A percentile compares a stretch with the other conserved stretches of the same genome.
Conservation (phyloP, 176 grass and related monocot genomes). For the Carex cristatella region DNA sequence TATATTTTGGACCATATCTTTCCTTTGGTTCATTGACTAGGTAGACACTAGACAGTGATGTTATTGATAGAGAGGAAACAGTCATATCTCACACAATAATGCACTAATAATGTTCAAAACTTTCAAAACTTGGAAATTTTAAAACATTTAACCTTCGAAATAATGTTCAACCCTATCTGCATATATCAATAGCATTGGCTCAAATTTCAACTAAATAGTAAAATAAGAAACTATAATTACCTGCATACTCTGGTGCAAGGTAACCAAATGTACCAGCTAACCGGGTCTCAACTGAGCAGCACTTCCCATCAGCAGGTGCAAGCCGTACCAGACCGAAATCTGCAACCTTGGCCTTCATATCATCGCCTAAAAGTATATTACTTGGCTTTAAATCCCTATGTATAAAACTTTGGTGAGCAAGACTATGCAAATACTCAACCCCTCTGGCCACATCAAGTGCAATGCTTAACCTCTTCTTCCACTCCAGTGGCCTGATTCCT, state of each 20-base stretch:
- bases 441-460: slow-evolving; percentile 93
- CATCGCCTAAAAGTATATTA: slow-evolving; percentile 90
- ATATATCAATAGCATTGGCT: not conserved
- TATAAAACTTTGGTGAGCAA: slow-evolving; percentile 94
- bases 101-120: not conserved
- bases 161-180: not conserved
- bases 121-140: not conserved
- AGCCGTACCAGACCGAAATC: slow-evolving; percentile 93
- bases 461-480: slow-evolving; percentile 84
- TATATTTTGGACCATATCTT: not conserved
- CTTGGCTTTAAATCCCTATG: slow-evolving; percentile 94
- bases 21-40: slow-evolving; percentile 9
- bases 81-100: not conserved
- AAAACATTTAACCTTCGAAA: not conserved
- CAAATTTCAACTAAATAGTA: not conserved
- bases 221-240: slow-evolving; percentile 39
- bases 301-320: slow-evolving; percentile 80
- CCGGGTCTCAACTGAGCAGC: slow-evolving; percentile 69
- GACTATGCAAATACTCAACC: slow-evolving; percentile 84
- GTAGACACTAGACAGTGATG: slow-evolving; percentile 7
- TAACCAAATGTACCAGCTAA: slow-evolving; percentile 94
- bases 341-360: slow-evolving; percentile 98
- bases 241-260: slow-evolving; percentile 95
- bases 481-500: slow-evolving; percentile 64
- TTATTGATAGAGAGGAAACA: not conserved